Conservation (phyloP, 2,329 filamentous ascomycete genomes). For the Calonectria pteridis region DNA sequence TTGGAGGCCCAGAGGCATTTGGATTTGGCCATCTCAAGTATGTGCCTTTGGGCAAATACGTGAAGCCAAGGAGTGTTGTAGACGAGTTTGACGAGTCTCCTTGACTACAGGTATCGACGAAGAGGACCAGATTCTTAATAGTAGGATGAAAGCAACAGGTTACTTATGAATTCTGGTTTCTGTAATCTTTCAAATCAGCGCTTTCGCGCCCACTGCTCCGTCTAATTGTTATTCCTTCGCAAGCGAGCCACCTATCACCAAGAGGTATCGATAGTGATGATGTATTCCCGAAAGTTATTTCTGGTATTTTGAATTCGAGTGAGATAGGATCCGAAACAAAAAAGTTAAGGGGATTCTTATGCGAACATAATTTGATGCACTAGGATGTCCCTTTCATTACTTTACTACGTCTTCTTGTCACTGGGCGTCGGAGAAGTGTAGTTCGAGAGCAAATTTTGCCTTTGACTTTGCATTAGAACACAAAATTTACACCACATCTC, state of each 20-base stretch:
- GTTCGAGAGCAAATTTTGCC: background rate
- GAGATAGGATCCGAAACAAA: too few species aligned
- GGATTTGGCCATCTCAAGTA: conserved; percentile 62
- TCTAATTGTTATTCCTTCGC: background rate
- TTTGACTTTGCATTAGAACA: background rate
- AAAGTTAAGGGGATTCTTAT: too few species aligned
- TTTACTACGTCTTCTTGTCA: too few species aligned
- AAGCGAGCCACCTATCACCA: too few species aligned
- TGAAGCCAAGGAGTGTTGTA: conserved; percentile 65
- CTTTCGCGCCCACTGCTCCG: background rate
- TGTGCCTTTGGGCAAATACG: conserved; percentile 60
- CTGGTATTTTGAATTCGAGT: too few species aligned
- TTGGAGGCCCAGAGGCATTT: conserved; percentile 64
- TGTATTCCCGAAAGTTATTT: too few species aligned
- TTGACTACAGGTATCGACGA: background rate
- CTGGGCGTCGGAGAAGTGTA: too few species aligned
- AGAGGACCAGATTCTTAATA: background rate
- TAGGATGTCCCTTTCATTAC: too few species aligned
- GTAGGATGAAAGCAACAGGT: background rate
- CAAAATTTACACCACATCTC: background rate
- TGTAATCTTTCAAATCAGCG: too few species aligned
- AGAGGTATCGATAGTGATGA: background rate
- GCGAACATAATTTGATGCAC: too few species aligned
- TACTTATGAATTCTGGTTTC: background rate
- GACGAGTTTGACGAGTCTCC: conserved; percentile 57